phyloP scores from a whole-genome alignment of 2,329 filamentous ascomycete species.

The Penicillium concentricum region DNA sequence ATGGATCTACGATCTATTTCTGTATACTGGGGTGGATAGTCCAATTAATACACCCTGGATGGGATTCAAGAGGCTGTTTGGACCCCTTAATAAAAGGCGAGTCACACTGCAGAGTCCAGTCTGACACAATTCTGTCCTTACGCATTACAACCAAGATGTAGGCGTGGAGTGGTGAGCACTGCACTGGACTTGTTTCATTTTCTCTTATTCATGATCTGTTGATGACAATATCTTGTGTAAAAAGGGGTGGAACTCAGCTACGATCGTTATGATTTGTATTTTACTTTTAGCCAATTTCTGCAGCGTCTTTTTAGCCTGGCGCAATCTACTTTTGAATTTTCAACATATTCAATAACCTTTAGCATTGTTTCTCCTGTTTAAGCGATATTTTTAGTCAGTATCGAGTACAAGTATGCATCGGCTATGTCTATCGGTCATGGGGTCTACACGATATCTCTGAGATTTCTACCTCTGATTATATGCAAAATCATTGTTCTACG shows the following conservation, averaged over 20 bases:
- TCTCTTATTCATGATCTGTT: neutral
- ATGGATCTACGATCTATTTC: slow-evolving; percentile 65
- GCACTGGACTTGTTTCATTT: neutral
- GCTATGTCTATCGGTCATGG: too few species aligned
- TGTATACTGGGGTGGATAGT: slow-evolving; percentile 66
- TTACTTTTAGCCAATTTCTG: neutral
- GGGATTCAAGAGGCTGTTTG: slow-evolving; percentile 57
- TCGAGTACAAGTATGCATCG: too few species aligned
- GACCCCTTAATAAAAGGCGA: slow-evolving; percentile 16
- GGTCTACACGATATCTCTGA: neutral
- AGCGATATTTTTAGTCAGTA: neutral
- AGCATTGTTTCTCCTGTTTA: fast-evolving
- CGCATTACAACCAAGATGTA: neutral
- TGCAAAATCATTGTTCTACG: neutral
- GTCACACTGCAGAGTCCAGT: slow-evolving; percentile 17
- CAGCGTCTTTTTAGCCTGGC: neutral
- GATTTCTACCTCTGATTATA: neutral
- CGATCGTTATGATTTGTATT: neutral
- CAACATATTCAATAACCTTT: neutral
- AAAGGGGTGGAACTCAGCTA: neutral
- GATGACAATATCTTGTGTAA: neutral
- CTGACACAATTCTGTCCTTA: slow-evolving; percentile 5
- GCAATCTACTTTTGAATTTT: neutral
- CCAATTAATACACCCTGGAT: slow-evolving; percentile 68
- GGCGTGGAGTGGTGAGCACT: neutral